Percentiles rank a stretch among this genome's conserved stretches.
phyloP scores from a whole-genome alignment of 2,329 filamentous ascomycete species.

The Simplicillium aogashimaense region DNA sequence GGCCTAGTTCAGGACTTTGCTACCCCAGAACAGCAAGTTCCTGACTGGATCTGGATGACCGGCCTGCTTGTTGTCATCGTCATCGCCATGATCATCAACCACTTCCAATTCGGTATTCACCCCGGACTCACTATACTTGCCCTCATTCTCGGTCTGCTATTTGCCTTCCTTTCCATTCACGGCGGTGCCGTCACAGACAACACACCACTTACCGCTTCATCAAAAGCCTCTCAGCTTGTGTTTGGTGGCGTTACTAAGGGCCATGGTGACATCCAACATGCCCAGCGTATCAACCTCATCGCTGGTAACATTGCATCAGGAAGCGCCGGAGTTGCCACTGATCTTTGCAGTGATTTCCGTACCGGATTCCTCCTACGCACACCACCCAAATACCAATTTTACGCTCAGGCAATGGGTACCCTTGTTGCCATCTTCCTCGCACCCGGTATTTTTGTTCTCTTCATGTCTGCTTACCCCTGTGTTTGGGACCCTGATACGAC shows the following conservation, averaged over 20 bases:
- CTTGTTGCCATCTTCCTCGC: conserved; percentile 57
- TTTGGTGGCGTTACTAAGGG: conserved; percentile 53
- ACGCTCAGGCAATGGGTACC: conserved; percentile 53
- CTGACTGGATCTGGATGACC: conserved; percentile 41
- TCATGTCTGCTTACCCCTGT: conserved; percentile 58
- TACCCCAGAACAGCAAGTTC: conserved; percentile 33
- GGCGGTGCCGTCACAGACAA: conserved; percentile 45
- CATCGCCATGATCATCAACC: conserved; percentile 37
- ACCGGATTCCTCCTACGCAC: conserved; percentile 58
- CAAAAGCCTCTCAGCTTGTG: conserved; percentile 60
- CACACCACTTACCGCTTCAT: conserved; percentile 55
- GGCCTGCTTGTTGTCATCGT: conserved; percentile 38
- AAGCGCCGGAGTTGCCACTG: conserved; percentile 40
- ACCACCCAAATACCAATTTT: conserved; percentile 54
- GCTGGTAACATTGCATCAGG: conserved; percentile 48
- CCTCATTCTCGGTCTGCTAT: conserved; percentile 45
- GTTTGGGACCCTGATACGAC: conserved; percentile 39
- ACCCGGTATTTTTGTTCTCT: conserved; percentile 57
- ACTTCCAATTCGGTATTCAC: conserved; percentile 45
- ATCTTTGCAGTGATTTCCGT: conserved; percentile 55
- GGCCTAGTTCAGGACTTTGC: conserved; percentile 26
- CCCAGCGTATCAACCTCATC: conserved; percentile 56
- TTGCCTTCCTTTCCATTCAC: conserved; percentile 42
- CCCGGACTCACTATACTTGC: conserved; percentile 45
- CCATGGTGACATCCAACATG: conserved; percentile 32